Evolutionary conservation across 805 yeast genomes (phyloP), one percentile per base, ranked within the genome.

Genomic region (Kluyveromyces starmeri): DNA sequence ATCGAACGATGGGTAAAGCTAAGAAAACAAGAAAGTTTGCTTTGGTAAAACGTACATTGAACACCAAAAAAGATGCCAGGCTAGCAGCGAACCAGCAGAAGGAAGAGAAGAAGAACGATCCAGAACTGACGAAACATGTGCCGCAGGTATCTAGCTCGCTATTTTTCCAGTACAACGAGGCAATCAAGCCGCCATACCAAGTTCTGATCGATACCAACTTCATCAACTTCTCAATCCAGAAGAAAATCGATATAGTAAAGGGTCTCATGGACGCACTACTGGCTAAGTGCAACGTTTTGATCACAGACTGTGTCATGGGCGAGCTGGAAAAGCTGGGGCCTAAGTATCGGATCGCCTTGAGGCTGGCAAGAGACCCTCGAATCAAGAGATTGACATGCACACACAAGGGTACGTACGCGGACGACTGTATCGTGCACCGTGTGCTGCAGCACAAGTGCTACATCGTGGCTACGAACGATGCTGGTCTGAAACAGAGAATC

Each of bases 231-330:
- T 83, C 95, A 43, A 89, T 92, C 45, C 96, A 86, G 58, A 92
- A 92, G 65, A 92, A 92, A 53, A 78, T 92, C 36, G 98, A 92
- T 56, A 66, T 92, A 7, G 88, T 85, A n/a, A 73, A 86, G 49
- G 98, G 96, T 9, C 81, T 92, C 81, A 89, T 92, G 97, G 97
- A 89, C 58, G 73, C 94, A 39, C 64, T 89, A 25, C 80, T 80
- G 54, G 98, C 98, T 28, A 85, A 92, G 55, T 86, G 96, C 66
- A 84, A 89, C 31, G 97, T 97, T 9, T 73, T 88, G 33, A 79
- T 92, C 28, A 92, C 98, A 3, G 98, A 92, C 59, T 92, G 98
- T 65, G 98, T 92, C 15, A 75, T 92, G 80, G 98, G 98, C 0
- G 98, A 92, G 66, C 68, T 92, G 59, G 98, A 92, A 51, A 92